Base-by-base conservation (phyloP, 345 rosid species). In the Eucalyptus coolabah region DNA sequence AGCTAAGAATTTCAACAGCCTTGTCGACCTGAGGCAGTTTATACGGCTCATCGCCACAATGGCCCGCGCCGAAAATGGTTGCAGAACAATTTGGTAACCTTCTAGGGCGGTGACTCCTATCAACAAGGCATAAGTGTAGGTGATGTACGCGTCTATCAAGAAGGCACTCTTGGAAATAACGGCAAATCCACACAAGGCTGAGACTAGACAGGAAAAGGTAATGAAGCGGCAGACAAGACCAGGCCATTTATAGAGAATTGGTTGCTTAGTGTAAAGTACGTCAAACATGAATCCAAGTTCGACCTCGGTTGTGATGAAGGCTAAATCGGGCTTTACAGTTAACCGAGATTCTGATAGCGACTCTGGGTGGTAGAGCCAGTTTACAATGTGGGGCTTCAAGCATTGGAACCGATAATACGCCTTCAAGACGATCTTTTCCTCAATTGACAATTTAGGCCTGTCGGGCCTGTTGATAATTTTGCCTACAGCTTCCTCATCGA, bases 61-160 rank as follows among this genome's bases (percentile, higher is more conserved):
- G n/a, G 88, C 88, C 90, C 89, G 77, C 7, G 67, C 91, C 9
- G 90, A 91, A 63, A 88, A 49, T 13, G 81, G 34, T 13, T 83
- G 87, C 10, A 42, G 23, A 7, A 86, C 19, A 12, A 89, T 34
- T 10, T 90, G 86, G 60, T 85, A 89, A 49, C 88, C 6, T 54
- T 94, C 94, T 32, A 93, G 50, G 51, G 63, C 72, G 87, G 92
- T 50, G 14, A 93, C 92, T 9, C 91, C 94, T 53, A 81, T 80
- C 12, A 94, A 91, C 90, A 94, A 85, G 23, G 90, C 90, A 10
- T 87, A 87, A 14, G 88, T 87, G 47, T 91, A 94, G 5, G 94
- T 90, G 18, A 93, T 89, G 56, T 59, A 72, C 82, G 93, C 86
- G n/a, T 94, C 94, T 37, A 82, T 63, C 3, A 30, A 12, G 6